Percentiles rank a stretch among this genome's conserved stretches.
phyloP scores from a whole-genome alignment of 129 eudicot species.

The Saposhnikovia divaricata region DNA sequence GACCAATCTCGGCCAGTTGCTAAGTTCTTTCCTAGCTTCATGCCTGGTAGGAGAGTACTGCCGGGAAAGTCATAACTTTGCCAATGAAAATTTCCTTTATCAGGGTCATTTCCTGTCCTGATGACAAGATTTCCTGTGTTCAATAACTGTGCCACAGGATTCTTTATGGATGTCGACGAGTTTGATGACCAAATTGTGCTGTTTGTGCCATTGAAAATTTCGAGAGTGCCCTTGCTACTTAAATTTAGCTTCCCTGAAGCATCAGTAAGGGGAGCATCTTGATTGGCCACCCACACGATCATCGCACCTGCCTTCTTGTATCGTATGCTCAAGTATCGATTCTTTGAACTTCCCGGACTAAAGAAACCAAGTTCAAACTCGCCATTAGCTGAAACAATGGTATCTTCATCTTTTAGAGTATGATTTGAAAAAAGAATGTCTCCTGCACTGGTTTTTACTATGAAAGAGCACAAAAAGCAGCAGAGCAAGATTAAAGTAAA shows the following conservation, averaged over 20 bases:
- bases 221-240: constrained; percentile 3
- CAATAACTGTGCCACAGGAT: constrained; percentile 7
- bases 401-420: constrained; percentile 4
- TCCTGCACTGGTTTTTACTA: neutral
- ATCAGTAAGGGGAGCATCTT: constrained; percentile 11
- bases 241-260: constrained; percentile 3
- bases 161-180: neutral
- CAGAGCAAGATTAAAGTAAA: neutral
- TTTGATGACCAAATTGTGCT: constrained; percentile 20
- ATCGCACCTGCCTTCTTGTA: constrained; percentile 8
- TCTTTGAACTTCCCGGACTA: constrained; percentile 1
- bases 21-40: neutral
- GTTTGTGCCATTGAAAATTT: neutral
- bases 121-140: constrained; percentile 17
- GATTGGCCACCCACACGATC: constrained; percentile 21
- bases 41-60: constrained; percentile 11
- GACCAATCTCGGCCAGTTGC: neutral
- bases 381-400: constrained; percentile 15
- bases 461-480: neutral
- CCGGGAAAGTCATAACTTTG: constrained; percentile 17
- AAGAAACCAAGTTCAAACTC: constrained; percentile 15
- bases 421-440: constrained; percentile 7
- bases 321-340: constrained; percentile 18
- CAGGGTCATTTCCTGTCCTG: neutral
- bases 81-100: constrained; percentile 6